These are phyloP conservation scores for Xylaria sp. DNA, from an alignment of 495 filamentous ascomycete species.

Conservation along the genomic window DNA sequence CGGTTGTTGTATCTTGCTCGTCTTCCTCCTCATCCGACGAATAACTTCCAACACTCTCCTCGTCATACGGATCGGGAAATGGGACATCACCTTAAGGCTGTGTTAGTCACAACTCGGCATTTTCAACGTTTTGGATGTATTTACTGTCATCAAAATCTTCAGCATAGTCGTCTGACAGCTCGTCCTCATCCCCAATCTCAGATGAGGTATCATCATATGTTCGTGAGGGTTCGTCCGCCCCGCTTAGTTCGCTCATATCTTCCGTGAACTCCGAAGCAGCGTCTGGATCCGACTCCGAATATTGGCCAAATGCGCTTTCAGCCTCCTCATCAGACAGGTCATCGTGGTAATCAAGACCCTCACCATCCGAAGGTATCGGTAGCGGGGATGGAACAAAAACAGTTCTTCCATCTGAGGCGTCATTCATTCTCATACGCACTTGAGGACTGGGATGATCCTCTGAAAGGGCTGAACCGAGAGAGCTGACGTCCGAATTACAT, in stretches of 20 bases:
- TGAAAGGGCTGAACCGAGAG: background rate
- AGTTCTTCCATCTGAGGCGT: slow-evolving; percentile 1
- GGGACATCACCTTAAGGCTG: background rate
- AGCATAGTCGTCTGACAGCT: background rate
- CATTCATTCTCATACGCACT: background rate
- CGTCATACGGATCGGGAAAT: background rate
- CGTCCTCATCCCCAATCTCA: slow-evolving; percentile 1
- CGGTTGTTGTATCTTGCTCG: slow-evolving; percentile 46
- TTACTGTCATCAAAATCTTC: slow-evolving; percentile 14
- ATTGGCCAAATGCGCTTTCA: background rate
- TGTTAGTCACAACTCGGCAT: background rate
- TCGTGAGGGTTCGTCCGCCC: background rate
- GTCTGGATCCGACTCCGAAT: background rate
- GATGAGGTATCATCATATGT: background rate
- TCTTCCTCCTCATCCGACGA: slow-evolving; percentile 17
- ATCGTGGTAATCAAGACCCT: background rate
- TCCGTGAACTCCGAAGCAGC: background rate
- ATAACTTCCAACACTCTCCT: background rate
- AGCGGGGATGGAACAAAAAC: background rate
- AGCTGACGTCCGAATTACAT: background rate
- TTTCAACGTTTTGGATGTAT: background rate
- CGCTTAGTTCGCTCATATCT: slow-evolving; percentile 4
- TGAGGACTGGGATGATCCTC: background rate
- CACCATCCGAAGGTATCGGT: background rate
- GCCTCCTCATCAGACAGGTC: background rate